A percentile compares a stretch with the other conserved stretches of the same genome.
phyloP scores from a whole-genome alignment of 108 stramenopile species.

The Chaetoceros muelleri region DNA sequence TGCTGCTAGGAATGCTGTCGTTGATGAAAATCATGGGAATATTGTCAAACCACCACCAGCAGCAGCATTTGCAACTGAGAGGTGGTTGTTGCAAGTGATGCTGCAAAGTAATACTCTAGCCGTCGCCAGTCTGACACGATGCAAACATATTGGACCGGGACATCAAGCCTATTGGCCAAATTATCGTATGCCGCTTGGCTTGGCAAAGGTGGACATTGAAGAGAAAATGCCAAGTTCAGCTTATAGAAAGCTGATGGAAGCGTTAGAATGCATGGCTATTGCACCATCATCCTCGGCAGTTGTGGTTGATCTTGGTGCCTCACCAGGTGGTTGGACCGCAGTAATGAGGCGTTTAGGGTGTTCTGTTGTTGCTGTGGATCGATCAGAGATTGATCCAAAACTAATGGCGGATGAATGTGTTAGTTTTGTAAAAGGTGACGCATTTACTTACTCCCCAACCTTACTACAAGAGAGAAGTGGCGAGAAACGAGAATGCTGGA shows the following conservation, averaged over 20 bases:
- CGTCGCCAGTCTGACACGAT: conserved; percentile 22
- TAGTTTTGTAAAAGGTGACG: conserved; percentile 38
- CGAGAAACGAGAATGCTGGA: conserved; percentile 20
- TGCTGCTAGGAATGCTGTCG: conserved; percentile 17
- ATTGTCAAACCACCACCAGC: not conserved
- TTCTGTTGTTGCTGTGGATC: conserved; percentile 35
- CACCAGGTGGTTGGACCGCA: conserved; percentile 53
- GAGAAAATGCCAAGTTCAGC: conserved; percentile 41
- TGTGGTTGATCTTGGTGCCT: conserved; percentile 43
- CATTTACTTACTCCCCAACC: conserved; percentile 31
- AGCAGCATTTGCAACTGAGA: conserved; percentile 2
- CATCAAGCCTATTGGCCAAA: conserved; percentile 29
- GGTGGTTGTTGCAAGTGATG: conserved; percentile 42
- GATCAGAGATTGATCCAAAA: conserved; percentile 22
- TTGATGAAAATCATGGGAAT: not conserved
- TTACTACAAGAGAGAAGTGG: not conserved
- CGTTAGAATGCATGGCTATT: conserved; percentile 25
- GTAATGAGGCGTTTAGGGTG: conserved; percentile 17
- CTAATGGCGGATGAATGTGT: conserved; percentile 35
- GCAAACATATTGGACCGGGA: conserved; percentile 1
- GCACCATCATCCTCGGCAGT: conserved; percentile 6
- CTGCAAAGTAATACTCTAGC: conserved; percentile 27
- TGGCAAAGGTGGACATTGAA: conserved; percentile 41
- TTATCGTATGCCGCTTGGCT: conserved; percentile 20
- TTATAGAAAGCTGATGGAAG: conserved; percentile 48